Percentiles rank a stretch among this genome's conserved stretches.
Conservation (phyloP, 345 rosid species). For the Acer negundo region DNA sequence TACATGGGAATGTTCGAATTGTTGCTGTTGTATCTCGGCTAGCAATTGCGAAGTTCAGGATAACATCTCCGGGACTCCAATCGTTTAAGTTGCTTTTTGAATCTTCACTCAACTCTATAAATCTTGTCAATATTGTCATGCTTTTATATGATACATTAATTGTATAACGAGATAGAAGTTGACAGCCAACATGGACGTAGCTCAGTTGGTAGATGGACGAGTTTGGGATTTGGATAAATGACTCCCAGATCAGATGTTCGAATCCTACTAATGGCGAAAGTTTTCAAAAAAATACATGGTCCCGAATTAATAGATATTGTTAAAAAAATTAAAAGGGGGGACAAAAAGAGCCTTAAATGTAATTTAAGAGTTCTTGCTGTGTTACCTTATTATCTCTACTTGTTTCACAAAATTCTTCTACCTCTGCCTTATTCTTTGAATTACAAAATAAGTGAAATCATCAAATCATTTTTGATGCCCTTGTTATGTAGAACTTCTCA, state of each 20-base stretch:
- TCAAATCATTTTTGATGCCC: slow-evolving; percentile 62
- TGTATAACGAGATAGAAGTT: slow-evolving; percentile 7
- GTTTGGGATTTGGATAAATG: no score
- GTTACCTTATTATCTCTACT: slow-evolving; percentile 44
- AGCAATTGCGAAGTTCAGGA: slow-evolving; percentile 87
- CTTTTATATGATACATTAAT: slow-evolving; percentile 48
- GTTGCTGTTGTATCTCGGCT: slow-evolving; percentile 97
- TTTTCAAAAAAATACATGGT: no score
- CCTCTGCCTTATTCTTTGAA: slow-evolving; percentile 69
- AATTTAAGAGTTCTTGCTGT: not conserved
- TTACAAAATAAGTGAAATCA: slow-evolving; percentile 83
- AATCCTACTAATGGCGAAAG: no score
- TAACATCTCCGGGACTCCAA: slow-evolving; percentile 79
- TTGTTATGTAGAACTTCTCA: slow-evolving; percentile 83
- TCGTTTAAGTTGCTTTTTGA: slow-evolving; percentile 62
- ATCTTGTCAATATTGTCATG: slow-evolving; percentile 78
- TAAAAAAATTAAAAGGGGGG: no score
- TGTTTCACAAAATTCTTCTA: slow-evolving; percentile 39
- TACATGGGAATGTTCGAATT: slow-evolving; percentile 57
- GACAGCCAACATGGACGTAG: no score
- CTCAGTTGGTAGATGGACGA: no score
- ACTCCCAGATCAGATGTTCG: no score
- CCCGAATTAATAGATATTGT: no score
- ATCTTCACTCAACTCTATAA: slow-evolving; percentile 74
- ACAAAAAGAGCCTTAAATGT: not conserved